A percentile compares a stretch with the other conserved stretches of the same genome.
phyloP scores from a whole-genome alignment of 164 flowering plant species.

The Magnolia officinalis region DNA sequence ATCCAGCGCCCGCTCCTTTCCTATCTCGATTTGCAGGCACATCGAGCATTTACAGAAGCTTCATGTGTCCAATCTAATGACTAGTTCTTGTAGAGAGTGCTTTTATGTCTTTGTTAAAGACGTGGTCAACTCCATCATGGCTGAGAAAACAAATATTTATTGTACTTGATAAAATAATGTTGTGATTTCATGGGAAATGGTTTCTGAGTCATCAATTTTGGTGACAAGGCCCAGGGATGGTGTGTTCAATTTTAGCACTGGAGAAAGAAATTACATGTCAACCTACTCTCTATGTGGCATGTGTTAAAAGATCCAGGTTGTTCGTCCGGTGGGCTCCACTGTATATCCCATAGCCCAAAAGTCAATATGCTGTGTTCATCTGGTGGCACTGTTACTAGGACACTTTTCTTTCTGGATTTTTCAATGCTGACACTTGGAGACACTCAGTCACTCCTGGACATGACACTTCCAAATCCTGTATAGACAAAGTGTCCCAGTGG shows the following conservation, averaged over 20 bases:
- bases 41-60: constrained; percentile 14
- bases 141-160: constrained; percentile 21
- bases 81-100: constrained; percentile 60
- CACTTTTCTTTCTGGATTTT: neutral
- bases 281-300: neutral
- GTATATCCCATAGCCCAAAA: neutral
- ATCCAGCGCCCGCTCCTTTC: constrained; percentile 22
- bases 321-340: neutral
- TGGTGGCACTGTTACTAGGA: neutral
- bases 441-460: neutral
- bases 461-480: neutral
- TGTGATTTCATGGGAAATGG: neutral
- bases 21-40: constrained; percentile 43
- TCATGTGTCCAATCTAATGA: constrained; percentile 44
- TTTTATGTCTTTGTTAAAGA: constrained; percentile 55
- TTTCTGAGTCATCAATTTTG: neutral
- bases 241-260: neutral
- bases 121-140: constrained; percentile 40
- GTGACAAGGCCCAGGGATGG: neutral
- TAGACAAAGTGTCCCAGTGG: neutral
- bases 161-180: neutral
- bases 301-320: neutral
- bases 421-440: neutral
- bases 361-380: neutral
- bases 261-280: neutral